Evolutionary conservation across 176 grass and related monocot genomes (phyloP), one percentile per base, ranked within the genome.

Genomic region (Musa itinerans): DNA sequence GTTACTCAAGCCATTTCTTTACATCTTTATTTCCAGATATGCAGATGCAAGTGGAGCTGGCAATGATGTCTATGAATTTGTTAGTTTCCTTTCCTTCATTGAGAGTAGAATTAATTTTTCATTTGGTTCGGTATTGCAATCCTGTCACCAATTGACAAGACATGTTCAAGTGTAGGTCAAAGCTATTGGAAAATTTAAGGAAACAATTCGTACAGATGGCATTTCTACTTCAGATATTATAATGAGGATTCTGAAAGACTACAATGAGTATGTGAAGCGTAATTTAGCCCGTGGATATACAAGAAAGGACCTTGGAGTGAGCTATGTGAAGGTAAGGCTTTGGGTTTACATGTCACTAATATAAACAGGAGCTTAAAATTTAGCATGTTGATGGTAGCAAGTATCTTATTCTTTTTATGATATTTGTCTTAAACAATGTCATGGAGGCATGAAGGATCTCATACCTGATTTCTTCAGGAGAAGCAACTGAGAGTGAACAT

Each of bases 31-130:
- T 65, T 53, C 48, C 61, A 77, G 75, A 53, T 77, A 77, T 65
- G 75, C 75, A 16, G 75, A 77, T 77, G 75, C 75, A 50, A 77
- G 59, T 77, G 75, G 75, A 77, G 75, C 75, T 65, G 75, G 75
- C 20, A 77, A 77, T 22, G 75, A 77, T 77, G 75, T 77, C 58
- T 77, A 77, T 65, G 75, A 77, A 15, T 77, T 77, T 77, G 75
- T 77, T 77, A 77, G 75, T 77, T 65, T 61, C 55, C 2, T 58
- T 49, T 73, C 70, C 57, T 6, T 63, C 9, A 51, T 27, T 24
- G 21, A 2, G 17, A 61, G 4, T 56, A 26, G 22, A 57, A 57
- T 55, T 15, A 5, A 24, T 17, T 55, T 55, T 54, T 15, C 19
- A 43, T 43, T 6, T 50, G 51, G 51, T 53, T 54, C 20, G 16